Percentiles rank a stretch among this genome's conserved stretches.
Evolutionary conservation across 306 rosid genomes (phyloP).

Genomic region (Herpetospermum pedunculosum): DNA sequence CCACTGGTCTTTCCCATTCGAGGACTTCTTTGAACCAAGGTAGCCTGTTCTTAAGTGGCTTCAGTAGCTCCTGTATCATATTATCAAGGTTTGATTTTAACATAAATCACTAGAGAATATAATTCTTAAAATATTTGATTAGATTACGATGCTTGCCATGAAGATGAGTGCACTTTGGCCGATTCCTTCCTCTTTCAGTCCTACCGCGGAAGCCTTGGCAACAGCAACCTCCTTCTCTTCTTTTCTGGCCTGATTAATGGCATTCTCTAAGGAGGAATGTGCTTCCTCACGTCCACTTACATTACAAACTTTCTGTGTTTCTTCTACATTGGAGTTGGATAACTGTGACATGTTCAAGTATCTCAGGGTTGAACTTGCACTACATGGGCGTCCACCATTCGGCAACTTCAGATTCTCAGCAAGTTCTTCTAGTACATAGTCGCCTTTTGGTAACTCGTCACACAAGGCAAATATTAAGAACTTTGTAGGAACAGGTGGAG

Average conservation of each 20-base stretch:
- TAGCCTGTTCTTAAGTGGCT: slow-evolving; percentile 35
- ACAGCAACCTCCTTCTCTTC: slow-evolving; percentile 61
- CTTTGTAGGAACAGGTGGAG: slow-evolving; percentile 75
- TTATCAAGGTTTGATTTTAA: slow-evolving; percentile 6
- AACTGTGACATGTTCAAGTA: slow-evolving; percentile 31
- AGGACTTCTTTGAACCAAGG: slow-evolving; percentile 47
- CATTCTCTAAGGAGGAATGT: slow-evolving; percentile 34
- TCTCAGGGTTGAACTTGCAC: slow-evolving; percentile 55
- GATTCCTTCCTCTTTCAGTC: slow-evolving; percentile 75
- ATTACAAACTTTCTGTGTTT: slow-evolving; percentile 16
- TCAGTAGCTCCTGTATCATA: slow-evolving; percentile 52
- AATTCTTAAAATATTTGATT: background rate
- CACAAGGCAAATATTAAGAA: slow-evolving; percentile 76
- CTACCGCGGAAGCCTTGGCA: slow-evolving; percentile 75
- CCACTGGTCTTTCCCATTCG: slow-evolving; percentile 61
- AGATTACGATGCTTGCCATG: slow-evolving; percentile 24
- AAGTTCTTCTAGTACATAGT: slow-evolving; percentile 67
- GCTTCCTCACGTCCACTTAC: slow-evolving; percentile 13
- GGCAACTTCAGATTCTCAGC: slow-evolving; percentile 49
- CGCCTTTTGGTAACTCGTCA: slow-evolving; percentile 80
- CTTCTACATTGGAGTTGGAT: slow-evolving; percentile 16
- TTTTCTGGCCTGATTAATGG: slow-evolving; percentile 59
- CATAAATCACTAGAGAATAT: background rate
- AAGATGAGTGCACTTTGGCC: slow-evolving; percentile 44
- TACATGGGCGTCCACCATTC: slow-evolving; percentile 36